Conservation (phyloP, 768 basidiomycete genomes). For the Tulasnella sp. region DNA sequence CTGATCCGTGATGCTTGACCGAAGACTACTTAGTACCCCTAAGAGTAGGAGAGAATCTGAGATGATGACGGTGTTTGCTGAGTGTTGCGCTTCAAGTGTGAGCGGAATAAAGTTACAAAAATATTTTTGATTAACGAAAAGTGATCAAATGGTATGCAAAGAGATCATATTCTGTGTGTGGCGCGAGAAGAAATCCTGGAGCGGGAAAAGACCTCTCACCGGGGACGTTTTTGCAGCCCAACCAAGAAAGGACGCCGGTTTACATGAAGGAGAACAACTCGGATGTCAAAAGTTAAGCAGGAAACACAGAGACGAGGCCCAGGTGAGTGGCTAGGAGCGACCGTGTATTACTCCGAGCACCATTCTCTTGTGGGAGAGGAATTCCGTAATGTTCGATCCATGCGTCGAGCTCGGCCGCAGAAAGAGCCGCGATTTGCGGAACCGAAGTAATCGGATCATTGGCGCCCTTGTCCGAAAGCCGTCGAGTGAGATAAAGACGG, state of each 20-base stretch:
- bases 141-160: too few relatives aligned
- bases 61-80: too few relatives aligned
- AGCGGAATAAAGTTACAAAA: background rate
- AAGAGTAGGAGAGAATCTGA: too few relatives aligned
- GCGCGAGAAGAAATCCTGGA: too few relatives aligned
- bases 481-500: background rate
- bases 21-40: too few relatives aligned
- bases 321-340: background rate
- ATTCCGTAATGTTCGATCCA: background rate
- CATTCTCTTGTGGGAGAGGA: background rate
- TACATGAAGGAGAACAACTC: background rate
- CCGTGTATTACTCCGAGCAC: background rate
- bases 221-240: background rate
- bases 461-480: background rate
- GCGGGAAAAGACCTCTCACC: background rate
- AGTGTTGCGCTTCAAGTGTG: background rate
- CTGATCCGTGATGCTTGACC: too few relatives aligned
- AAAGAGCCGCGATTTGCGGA: background rate
- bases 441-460: background rate
- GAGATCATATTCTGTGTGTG: too few relatives aligned
- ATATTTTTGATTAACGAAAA: background rate
- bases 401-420: background rate
- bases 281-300: background rate
- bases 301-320: background rate
- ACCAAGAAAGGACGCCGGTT: background rate